Base-by-base conservation (phyloP, 139 green algal genomes). In the Chlorella vulgaris region DNA sequence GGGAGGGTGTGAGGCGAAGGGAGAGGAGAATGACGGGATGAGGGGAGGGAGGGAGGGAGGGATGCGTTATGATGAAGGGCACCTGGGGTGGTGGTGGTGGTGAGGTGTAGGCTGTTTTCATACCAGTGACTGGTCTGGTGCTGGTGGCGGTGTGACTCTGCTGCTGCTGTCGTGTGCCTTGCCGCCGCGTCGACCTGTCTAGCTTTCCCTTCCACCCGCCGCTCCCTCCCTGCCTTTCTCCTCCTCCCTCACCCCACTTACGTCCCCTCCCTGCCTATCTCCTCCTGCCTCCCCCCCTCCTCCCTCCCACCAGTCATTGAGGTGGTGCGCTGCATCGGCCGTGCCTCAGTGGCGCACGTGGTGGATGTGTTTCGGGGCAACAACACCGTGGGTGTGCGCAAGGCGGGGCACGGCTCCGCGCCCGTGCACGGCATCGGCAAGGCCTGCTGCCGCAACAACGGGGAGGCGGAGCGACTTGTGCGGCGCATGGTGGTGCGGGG, bases 401-500 rank as follows among this genome's bases (percentile, higher is more conserved):
- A 73, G 53, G 29, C 43, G 3, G 62, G 83, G 1, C 83, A 91
- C 50, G 84, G 89, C 39, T 33, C 24, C 2, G 79, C 89, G n/a
- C 63, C 83, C 7, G 80, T 69, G 51, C 83, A 87, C 69, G 89
- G 87, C 61, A 24, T 66, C 2, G 86, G 84, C 60, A 62, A 60
- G n/a, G 19, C 65, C 26, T 76, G 65, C 74, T 83, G 73, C 43
- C 80, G 80, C 35, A 83, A 76, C 78, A 78, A 78, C 53, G 77
- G 51, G 35, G 82, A 90, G 29, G 83, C 80, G 68, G 82, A 90
- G 83, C 82, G 86, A 4, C 79, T 94, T 67, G 69, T 94, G 76
- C 86, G 87, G 8, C 75, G 78, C 47, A 74, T 94, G 86, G 82
- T 91, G 67, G 76, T 91, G 40, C 50, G 77, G 21, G 60, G 74